Evolutionary conservation across 1,139 yeast genomes (phyloP).

Genomic region (Geotrichum australiense): DNA sequence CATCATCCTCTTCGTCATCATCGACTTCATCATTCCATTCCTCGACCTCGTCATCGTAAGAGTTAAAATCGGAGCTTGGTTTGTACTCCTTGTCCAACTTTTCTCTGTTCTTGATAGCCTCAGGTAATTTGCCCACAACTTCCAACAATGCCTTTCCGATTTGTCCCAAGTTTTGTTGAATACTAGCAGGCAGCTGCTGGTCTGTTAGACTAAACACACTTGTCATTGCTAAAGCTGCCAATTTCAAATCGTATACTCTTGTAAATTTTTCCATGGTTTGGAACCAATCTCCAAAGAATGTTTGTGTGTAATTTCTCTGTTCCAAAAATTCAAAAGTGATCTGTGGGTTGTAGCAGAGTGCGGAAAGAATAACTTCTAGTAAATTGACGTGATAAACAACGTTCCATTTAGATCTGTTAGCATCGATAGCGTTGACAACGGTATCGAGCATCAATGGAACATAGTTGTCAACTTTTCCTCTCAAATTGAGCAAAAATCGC

Average conservation of each 20-base stretch:
- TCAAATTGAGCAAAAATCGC: constrained; percentile 45
- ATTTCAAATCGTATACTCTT: constrained; percentile 78
- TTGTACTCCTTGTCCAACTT: constrained; percentile 52
- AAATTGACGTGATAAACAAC: constrained; percentile 48
- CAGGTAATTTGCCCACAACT: constrained; percentile 57
- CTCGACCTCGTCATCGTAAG: constrained; percentile 8
- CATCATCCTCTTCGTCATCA: constrained; percentile 11
- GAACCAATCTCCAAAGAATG: constrained; percentile 67
- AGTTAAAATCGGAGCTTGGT: constrained; percentile 26
- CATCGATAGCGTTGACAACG: constrained; percentile 29
- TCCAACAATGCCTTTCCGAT: constrained; percentile 45
- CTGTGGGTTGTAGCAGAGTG: constrained; percentile 55
- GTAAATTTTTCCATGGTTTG: constrained; percentile 47
- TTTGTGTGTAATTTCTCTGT: constrained; percentile 40
- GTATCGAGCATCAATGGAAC: constrained; percentile 40
- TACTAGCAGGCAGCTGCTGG: constrained; percentile 34
- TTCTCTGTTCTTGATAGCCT: constrained; percentile 59
- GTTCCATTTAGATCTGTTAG: constrained; percentile 28
- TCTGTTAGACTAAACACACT: constrained; percentile 39
- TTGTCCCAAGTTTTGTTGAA: constrained; percentile 32
- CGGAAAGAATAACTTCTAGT: constrained; percentile 60
- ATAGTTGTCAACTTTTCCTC: constrained; percentile 36
- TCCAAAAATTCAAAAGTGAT: constrained; percentile 50
- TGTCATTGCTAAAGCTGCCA: constrained; percentile 62
- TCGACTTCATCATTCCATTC: constrained; percentile 27